phyloP scores from a whole-genome alignment of 2,329 filamentous ascomycete species.

The Cadophora sp. region DNA sequence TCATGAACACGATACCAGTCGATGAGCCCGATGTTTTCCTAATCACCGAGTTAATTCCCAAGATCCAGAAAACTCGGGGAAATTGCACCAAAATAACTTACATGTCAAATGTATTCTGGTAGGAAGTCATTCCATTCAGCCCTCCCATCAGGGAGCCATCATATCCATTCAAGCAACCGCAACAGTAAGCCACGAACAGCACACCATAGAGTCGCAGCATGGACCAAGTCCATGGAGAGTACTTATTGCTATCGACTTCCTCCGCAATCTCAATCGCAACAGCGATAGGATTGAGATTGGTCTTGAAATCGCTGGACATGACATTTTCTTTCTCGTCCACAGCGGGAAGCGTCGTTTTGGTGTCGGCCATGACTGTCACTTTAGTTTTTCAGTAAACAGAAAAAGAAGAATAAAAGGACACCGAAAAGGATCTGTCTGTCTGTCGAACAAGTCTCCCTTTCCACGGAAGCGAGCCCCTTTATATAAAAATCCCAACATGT shows the following conservation, averaged over 20 bases:
- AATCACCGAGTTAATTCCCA: not conserved
- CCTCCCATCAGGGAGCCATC: constrained; percentile 63
- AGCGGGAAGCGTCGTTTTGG: not conserved
- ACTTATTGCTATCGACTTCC: constrained; percentile 18
- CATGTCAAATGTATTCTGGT: constrained; percentile 59
- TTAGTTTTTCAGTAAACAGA: not conserved
- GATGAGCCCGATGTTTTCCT: constrained; percentile 20
- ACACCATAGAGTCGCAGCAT: constrained; percentile 61
- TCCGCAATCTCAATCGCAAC: constrained; percentile 17
- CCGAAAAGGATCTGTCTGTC: too few species aligned
- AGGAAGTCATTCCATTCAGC: constrained; percentile 61
- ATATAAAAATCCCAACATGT: not conserved
- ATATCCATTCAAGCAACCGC: constrained; percentile 64
- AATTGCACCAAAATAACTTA: constrained; percentile 40
- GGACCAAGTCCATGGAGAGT: constrained; percentile 54
- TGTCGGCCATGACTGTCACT: constrained; percentile 13
- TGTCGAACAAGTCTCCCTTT: too few species aligned
- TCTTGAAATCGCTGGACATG: not conserved
- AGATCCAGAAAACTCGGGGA: not conserved
- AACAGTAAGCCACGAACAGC: constrained; percentile 57
- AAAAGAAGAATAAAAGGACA: not conserved
- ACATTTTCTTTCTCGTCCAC: constrained; percentile 18
- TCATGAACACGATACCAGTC: constrained; percentile 59
- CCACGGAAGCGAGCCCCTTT: not conserved
- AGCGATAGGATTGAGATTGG: constrained; percentile 14